These are phyloP conservation scores for Fusarium falciforme DNA, from an alignment of 2,329 filamentous ascomycete species.

Conservation along the genomic window DNA sequence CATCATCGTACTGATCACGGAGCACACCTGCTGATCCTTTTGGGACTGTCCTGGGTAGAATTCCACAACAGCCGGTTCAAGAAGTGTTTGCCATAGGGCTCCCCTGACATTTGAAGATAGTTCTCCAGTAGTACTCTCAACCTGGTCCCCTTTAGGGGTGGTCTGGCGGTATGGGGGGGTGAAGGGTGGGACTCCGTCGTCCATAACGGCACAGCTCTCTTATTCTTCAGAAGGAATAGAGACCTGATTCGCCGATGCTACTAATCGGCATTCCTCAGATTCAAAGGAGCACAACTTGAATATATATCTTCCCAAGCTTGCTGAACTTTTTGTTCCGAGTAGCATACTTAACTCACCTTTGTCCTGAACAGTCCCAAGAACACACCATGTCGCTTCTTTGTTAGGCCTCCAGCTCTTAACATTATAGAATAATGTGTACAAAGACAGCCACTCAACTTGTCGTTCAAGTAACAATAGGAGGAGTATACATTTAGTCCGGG, in stretches of 20 bases:
- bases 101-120: background rate
- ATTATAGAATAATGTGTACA: background rate
- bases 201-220: background rate
- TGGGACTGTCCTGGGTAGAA: background rate
- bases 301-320: background rate
- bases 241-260: background rate
- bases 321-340: background rate
- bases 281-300: background rate
- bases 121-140: background rate
- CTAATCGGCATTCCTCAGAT: background rate
- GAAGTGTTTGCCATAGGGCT: background rate
- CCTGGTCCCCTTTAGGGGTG: background rate
- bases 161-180: background rate
- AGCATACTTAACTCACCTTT: background rate
- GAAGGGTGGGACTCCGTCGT: background rate
- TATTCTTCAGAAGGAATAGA: background rate
- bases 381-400: background rate
- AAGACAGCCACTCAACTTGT: background rate
- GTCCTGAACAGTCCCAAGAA: background rate
- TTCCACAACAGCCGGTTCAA: background rate
- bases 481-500: background rate
- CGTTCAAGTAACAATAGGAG: background rate
- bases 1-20: background rate
- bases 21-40: background rate
- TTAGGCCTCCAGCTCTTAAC: background rate